Conservation (phyloP, 2,329 filamentous ascomycete species). For the Fusarium goolgardi region DNA sequence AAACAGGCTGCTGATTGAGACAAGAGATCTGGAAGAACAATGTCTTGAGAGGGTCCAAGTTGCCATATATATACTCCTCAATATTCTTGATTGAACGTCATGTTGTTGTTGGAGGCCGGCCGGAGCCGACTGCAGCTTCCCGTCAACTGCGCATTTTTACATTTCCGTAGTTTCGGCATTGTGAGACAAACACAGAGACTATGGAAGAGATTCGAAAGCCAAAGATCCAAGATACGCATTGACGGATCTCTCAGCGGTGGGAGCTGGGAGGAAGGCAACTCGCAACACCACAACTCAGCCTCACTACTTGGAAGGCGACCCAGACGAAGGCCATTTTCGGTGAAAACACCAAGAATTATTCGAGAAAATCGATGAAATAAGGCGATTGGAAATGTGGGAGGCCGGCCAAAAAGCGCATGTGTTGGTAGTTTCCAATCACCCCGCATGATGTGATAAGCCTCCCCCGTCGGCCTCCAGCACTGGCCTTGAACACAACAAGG, state of each 20-base stretch:
- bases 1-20: not conserved
- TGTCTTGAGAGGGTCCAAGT: no score
- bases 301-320: constrained; percentile 32
- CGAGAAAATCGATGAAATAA: not conserved
- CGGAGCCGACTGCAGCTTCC: constrained; percentile 2
- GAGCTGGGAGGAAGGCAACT: not conserved
- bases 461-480: constrained; percentile 36
- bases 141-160: not conserved
- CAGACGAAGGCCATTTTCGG: constrained; percentile 3
- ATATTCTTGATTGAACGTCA: not conserved
- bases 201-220: not conserved
- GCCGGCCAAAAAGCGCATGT: constrained; percentile 7
- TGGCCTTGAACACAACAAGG: constrained; percentile 27
- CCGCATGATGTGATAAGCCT: constrained; percentile 40
- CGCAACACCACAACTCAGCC: constrained; percentile 22
- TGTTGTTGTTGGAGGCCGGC: constrained; percentile 17
- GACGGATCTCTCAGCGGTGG: constrained; percentile 6
- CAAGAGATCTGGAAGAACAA: not conserved
- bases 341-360: not conserved
- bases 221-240: not conserved
- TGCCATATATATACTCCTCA: constrained; percentile 9
- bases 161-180: not conserved
- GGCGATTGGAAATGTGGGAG: constrained; percentile 14
- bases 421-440: constrained; percentile 18
- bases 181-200: not conserved